These are phyloP conservation scores for Auxenochlorella protothecoides DNA, from an alignment of 139 green algal genomes.

Conservation along the genomic window DNA sequence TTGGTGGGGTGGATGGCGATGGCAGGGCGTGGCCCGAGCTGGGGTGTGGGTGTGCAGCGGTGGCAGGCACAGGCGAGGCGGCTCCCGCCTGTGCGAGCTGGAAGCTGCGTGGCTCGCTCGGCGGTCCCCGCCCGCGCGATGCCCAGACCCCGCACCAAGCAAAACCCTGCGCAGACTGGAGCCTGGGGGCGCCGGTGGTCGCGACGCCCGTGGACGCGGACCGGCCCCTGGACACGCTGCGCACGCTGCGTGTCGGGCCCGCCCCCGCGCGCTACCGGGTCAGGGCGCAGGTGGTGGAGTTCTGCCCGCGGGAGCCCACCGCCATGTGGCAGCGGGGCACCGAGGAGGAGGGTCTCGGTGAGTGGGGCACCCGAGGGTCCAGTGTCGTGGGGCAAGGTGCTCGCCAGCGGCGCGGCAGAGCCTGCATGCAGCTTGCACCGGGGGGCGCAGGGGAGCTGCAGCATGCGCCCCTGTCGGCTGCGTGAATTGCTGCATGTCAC, in stretches of 20 bases:
- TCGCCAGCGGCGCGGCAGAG: neutral
- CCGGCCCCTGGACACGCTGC: slow-evolving; percentile 13
- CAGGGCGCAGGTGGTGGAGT: slow-evolving; percentile 16
- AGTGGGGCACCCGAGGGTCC: neutral
- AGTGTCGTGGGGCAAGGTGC: neutral
- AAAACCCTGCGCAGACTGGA: too few relatives aligned
- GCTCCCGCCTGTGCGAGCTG: neutral
- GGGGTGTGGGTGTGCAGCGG: too few relatives aligned
- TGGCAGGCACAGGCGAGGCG: too few relatives aligned
- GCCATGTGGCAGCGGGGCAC: slow-evolving; percentile 7
- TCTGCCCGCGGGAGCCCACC: slow-evolving; percentile 4
- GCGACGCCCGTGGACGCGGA: slow-evolving; percentile 6
- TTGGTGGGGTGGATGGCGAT: too few relatives aligned
- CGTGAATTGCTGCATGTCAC: too few relatives aligned
- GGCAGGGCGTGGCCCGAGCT: too few relatives aligned
- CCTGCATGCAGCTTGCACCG: neutral
- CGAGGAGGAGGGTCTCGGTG: too few relatives aligned
- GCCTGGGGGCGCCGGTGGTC: neutral
- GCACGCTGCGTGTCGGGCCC: slow-evolving; percentile 10
- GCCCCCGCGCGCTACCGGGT: slow-evolving; percentile 7
- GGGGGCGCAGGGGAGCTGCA: too few relatives aligned
- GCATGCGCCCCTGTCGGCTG: too few relatives aligned
- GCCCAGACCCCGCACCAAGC: too few relatives aligned
- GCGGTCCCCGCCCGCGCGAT: neutral
- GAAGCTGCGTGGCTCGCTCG: neutral